phyloP scores from a whole-genome alignment of 768 basidiomycete species.

The Mycena polygramma region DNA sequence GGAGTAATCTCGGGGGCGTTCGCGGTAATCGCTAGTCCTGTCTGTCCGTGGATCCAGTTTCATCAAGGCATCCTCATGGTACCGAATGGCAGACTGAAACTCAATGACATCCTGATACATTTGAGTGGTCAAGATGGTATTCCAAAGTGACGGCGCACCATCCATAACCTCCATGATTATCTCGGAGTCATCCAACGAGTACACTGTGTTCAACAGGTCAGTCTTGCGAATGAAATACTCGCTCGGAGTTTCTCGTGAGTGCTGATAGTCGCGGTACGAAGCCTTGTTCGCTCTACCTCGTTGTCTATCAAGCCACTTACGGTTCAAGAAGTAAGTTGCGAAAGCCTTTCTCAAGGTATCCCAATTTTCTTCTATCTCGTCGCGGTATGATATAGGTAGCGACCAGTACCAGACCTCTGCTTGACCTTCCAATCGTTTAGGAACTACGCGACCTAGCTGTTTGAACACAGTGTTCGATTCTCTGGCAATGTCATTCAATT shows the following conservation, averaged over 20 bases:
- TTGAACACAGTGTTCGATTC: constrained; percentile 36
- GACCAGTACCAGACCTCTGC: constrained; percentile 50
- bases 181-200: no score
- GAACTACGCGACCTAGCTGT: constrained; percentile 48
- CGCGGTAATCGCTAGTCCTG: no score
- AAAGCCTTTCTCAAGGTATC: constrained; percentile 42
- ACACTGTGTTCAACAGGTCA: no score
- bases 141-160: no score
- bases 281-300: constrained; percentile 43
- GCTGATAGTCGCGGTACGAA: constrained; percentile 42
- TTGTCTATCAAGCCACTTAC: constrained; percentile 46
- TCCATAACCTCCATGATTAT: no score
- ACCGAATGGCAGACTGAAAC: constrained; percentile 39
- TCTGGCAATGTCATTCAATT: constrained; percentile 42
- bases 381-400: constrained; percentile 18
- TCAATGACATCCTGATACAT: no score
- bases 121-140: no score
- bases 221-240: constrained; percentile 53
- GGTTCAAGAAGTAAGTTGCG: constrained; percentile 48
- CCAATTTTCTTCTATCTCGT: constrained; percentile 45
- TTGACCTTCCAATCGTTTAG: constrained; percentile 41
- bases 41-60: constrained; percentile 13
- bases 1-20: no score
- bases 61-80: constrained; percentile 40
- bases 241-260: constrained; percentile 46